Percentiles rank a stretch among this genome's conserved stretches.
phyloP scores from a whole-genome alignment of 108 stramenopile genomes.

The Craspedostauros australis region DNA sequence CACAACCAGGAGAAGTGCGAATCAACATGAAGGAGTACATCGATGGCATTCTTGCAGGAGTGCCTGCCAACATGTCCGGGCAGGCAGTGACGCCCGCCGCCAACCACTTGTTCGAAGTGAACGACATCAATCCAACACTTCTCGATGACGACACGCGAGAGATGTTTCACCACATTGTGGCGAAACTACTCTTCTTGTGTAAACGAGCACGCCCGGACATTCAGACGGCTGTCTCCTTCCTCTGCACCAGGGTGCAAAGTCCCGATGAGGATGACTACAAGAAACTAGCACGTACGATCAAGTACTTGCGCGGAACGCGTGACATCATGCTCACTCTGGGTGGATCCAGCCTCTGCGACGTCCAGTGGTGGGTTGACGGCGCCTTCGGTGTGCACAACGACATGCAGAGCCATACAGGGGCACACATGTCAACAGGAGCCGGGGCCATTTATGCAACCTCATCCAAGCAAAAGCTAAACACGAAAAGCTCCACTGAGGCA shows the following conservation, averaged over 20 bases:
- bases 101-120: constrained; percentile 24
- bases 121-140: not conserved
- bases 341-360: constrained; percentile 1
- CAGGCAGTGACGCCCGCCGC: constrained; percentile 18
- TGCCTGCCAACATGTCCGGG: constrained; percentile 12
- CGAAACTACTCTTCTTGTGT: constrained; percentile 25
- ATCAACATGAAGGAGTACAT: constrained; percentile 22
- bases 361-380: constrained; percentile 23
- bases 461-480: constrained; percentile 36
- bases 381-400: constrained; percentile 27
- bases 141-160: not conserved
- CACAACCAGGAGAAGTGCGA: not conserved
- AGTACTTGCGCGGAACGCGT: constrained; percentile 27
- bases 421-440: constrained; percentile 17
- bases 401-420: constrained; percentile 34
- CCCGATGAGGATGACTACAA: constrained; percentile 44
- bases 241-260: constrained; percentile 31
- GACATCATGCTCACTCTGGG: constrained; percentile 16
- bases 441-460: constrained; percentile 12
- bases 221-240: constrained; percentile 33
- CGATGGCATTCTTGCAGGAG: constrained; percentile 10
- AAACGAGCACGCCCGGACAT: constrained; percentile 38
- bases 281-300: constrained; percentile 29
- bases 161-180: constrained; percentile 4
- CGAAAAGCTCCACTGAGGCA: constrained; percentile 33